Evolutionary conservation across 164 flowering plant genomes (phyloP).

Genomic region (Berberis thunbergii): DNA sequence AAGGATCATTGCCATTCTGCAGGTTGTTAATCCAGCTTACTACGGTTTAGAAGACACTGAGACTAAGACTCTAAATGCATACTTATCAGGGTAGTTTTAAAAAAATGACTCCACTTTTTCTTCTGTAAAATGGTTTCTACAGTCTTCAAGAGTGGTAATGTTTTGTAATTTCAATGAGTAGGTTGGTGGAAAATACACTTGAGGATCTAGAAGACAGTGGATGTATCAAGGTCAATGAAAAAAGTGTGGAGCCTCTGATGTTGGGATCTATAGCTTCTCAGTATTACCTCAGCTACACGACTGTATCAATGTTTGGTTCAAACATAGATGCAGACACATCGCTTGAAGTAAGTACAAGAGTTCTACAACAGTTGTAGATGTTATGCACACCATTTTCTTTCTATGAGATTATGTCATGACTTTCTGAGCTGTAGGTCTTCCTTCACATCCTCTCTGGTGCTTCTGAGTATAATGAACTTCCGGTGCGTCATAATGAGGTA

Average conservation of each 20-base stretch:
- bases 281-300: conserved; percentile 86
- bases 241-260: conserved; percentile 72
- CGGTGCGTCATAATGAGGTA: conserved; percentile 99
- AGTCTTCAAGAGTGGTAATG: not conserved
- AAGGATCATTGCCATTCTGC: conserved; percentile 11
- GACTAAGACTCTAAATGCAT: conserved; percentile 54
- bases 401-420: not conserved
- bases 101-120: conserved; percentile 2
- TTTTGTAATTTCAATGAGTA: conserved; percentile 18
- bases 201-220: conserved; percentile 98
- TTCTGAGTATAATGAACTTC: conserved; percentile 93
- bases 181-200: conserved; percentile 80
- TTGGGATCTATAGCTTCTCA: conserved; percentile 94
- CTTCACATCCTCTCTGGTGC: conserved; percentile 84
- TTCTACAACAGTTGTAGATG: not conserved
- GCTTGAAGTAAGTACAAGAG: conserved; percentile 62
- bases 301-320: conserved; percentile 95
- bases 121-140: conserved; percentile 3
- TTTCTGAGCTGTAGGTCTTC: conserved; percentile 42
- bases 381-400: not conserved
- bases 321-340: conserved; percentile 83
- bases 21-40: conserved; percentile 93
- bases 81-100: conserved; percentile 63
- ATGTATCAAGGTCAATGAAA: conserved; percentile 71
- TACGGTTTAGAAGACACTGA: conserved; percentile 78